Percentiles rank a stretch among this genome's conserved stretches.
These are phyloP conservation scores for Monosporozyma servazzii DNA, from an alignment of 805 yeast species.

Conservation along the genomic window DNA sequence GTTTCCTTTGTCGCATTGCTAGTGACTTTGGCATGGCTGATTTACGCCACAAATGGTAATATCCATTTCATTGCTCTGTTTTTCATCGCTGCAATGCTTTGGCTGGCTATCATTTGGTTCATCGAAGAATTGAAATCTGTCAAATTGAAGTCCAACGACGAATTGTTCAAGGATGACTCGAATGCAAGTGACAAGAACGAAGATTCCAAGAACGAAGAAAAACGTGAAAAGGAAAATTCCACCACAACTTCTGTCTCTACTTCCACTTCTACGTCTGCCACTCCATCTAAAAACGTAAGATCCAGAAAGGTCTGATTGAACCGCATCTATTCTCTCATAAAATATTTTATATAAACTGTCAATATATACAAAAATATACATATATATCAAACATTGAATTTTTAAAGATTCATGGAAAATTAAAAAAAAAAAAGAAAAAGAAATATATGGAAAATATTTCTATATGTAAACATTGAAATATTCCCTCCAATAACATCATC, in stretches of 20 bases:
- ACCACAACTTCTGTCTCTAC: conserved; percentile 2
- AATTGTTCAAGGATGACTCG: conserved; percentile 11
- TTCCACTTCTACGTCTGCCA: conserved; percentile 1
- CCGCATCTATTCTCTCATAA: neutral
- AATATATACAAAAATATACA: too few species aligned
- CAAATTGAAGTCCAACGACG: conserved; percentile 27
- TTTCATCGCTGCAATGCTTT: conserved; percentile 53
- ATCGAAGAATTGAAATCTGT: conserved; percentile 50
- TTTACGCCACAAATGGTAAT: conserved; percentile 48
- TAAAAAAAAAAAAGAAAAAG: neutral
- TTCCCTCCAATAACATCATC: neutral
- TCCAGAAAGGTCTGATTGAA: conserved; percentile 7
- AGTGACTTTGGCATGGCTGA: conserved; percentile 45
- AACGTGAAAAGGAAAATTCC: neutral
- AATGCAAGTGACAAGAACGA: neutral
- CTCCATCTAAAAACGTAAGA: conserved; percentile 1
- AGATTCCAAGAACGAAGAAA: conserved; percentile 1
- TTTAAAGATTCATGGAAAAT: neutral
- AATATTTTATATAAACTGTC: neutral
- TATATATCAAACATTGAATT: neutral
- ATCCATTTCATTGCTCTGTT: conserved; percentile 55
- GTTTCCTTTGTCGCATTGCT: conserved; percentile 60
- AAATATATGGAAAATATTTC: neutral
- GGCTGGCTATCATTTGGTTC: conserved; percentile 86
- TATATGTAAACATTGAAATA: neutral